A percentile compares a stretch with the other conserved stretches of the same genome.
Evolutionary conservation across 805 yeast species (phyloP).

Genomic region (Hagleromyces aurorensis): DNA sequence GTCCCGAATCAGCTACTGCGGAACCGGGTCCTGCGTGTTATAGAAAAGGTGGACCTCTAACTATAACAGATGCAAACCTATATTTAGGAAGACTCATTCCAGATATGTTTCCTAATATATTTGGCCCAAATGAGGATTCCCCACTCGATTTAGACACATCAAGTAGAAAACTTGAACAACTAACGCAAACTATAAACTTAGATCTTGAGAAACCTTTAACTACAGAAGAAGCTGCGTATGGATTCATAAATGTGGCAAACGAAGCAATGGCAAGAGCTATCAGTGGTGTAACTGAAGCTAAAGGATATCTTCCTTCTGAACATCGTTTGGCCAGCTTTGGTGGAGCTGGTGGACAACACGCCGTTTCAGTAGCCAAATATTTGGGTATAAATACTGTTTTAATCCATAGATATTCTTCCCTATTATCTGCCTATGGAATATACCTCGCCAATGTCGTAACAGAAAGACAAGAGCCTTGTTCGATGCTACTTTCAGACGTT

Average conservation of each 20-base stretch:
- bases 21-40: slow-evolving; percentile 90
- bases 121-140: slow-evolving; percentile 74
- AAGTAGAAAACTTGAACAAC: slow-evolving; percentile 39
- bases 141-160: slow-evolving; percentile 54
- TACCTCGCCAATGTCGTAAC: slow-evolving; percentile 78
- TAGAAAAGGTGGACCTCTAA: slow-evolving; percentile 75
- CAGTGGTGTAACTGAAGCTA: slow-evolving; percentile 75
- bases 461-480: slow-evolving; percentile 70
- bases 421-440: slow-evolving; percentile 83
- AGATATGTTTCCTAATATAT: slow-evolving; percentile 69
- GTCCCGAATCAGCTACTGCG: slow-evolving; percentile 82
- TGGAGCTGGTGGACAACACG: slow-evolving; percentile 93
- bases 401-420: slow-evolving; percentile 75
- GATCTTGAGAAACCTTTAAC: slow-evolving; percentile 36
- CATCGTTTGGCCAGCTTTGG: slow-evolving; percentile 81
- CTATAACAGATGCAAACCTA: slow-evolving; percentile 80
- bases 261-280: slow-evolving; percentile 90
- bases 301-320: slow-evolving; percentile 56
- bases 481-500: slow-evolving; percentile 33
- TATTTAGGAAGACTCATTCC: slow-evolving; percentile 65
- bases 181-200: slow-evolving; percentile 50
- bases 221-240: slow-evolving; percentile 66
- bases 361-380: slow-evolving; percentile 63
- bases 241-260: slow-evolving; percentile 76
- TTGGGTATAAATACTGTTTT: slow-evolving; percentile 63